Base-by-base conservation (phyloP, 805 yeast species). In the Wickerhamiella qilinensis region DNA sequence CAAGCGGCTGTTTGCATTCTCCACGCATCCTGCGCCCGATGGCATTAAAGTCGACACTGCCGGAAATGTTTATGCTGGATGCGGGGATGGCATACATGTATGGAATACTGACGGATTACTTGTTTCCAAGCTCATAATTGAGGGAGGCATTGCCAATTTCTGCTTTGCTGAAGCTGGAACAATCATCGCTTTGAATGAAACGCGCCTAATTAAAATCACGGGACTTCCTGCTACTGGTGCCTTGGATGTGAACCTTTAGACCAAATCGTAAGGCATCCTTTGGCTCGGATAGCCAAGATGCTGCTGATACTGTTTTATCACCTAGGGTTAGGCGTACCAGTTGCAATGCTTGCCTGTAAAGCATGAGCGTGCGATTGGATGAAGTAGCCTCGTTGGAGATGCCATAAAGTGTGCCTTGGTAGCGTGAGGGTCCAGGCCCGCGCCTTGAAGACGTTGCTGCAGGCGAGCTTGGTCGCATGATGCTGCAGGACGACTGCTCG, bases 51-150 rank as follows among this genome's bases (percentile, higher is more conserved):
- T 39, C 24, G 57, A 53, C 32, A 29, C 39, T 8, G 29, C 28
- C 1, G 56, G 54, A 6, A 52, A 53, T 37, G 55, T 53, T 12
- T 53, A 48, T 36, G 39, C 54, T 14, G 57, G 55, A 5, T 52
- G 56, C 38, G 30, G 30, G 17, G 57, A 52, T 30, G 57, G 57
- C 12, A 38, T 53, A 4, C 51, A 50, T 19, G 54, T 53, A 11
- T 52, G 55, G 57, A 42, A 50, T 38, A 15, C 33, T 3, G 49
- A 44, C 22, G 57, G 57, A 2, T 28, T 28, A 11, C 36, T 52
- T 24, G 38, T 52, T 20, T 56, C 55, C 19, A 53, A 52, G 38
- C 43, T 52, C 19, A 30, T 45, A 15, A 36, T 47, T 18, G 50
- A 49, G 2, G 50, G 48, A 1, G 56, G 53, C 2, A 44, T 47